Conservation (phyloP, 2,329 filamentous ascomycete genomes). For the Chrysoporthe deuterocubensis region DNA sequence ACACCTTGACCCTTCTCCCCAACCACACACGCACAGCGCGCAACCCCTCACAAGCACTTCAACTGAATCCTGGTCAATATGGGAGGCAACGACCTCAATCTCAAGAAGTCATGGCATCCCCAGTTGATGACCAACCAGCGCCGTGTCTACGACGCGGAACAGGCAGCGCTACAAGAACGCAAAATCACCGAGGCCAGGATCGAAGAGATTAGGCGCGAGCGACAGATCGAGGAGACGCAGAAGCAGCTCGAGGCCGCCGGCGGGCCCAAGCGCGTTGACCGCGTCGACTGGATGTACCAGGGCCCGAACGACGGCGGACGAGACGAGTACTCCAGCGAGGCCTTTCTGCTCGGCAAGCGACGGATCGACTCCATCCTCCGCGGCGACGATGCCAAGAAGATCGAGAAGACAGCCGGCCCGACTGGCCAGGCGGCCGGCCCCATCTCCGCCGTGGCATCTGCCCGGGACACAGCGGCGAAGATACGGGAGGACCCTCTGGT, state of each 20-base stretch:
- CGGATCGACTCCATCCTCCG: conserved; percentile 83
- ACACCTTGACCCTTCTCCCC: too few species aligned
- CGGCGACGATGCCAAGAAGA: conserved; percentile 76
- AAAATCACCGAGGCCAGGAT: conserved; percentile 90
- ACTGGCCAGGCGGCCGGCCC: conserved; percentile 59
- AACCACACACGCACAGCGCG: neutral
- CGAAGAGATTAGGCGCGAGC: conserved; percentile 93
- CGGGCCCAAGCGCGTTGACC: conserved; percentile 76
- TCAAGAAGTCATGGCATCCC: conserved; percentile 96
- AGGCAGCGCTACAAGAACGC: conserved; percentile 90
- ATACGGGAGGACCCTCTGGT: conserved; percentile 89
- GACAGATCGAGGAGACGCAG: conserved; percentile 89
- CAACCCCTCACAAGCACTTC: too few species aligned
- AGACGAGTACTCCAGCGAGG: conserved; percentile 87
- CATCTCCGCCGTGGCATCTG: conserved; percentile 70
- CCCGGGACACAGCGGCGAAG: conserved; percentile 82
- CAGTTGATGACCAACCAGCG: conserved; percentile 88
- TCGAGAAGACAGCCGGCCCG: conserved; percentile 73
- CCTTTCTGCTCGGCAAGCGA: conserved; percentile 89
- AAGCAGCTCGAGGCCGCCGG: conserved; percentile 87
- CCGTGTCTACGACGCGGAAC: conserved; percentile 88
- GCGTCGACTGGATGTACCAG: conserved; percentile 98
- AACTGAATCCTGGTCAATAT: conserved; percentile 54
- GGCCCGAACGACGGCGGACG: conserved; percentile 79
- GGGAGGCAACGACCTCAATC: conserved; percentile 88